These are phyloP conservation scores for Eruca vesicaria DNA, from an alignment of 441 rosid species.

Conservation along the genomic window DNA sequence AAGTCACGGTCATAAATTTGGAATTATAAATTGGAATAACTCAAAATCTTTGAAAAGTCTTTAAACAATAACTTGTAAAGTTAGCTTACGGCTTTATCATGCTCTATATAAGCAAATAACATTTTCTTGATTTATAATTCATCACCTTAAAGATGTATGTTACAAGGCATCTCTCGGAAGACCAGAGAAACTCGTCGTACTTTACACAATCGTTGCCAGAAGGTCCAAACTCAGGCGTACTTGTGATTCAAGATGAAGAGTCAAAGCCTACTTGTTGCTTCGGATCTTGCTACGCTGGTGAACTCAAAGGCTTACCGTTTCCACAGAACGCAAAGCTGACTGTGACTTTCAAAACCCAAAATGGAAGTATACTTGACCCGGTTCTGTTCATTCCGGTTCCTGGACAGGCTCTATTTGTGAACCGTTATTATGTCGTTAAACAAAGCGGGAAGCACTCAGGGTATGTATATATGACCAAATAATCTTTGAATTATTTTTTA, in stretches of 20 bases:
- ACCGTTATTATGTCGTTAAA: conserved; percentile 47
- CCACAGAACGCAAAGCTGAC: conserved; percentile 45
- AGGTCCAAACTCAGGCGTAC: conserved; percentile 54
- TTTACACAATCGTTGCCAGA: conserved; percentile 36
- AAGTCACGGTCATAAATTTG: too few species aligned
- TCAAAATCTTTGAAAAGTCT: conserved; percentile 10
- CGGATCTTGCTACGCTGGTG: conserved; percentile 34
- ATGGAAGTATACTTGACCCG: neutral
- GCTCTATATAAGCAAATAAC: neutral
- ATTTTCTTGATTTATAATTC: neutral
- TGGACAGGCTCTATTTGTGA: conserved; percentile 47
- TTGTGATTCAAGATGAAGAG: conserved; percentile 60
- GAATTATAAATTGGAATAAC: neutral
- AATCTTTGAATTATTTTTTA: too few species aligned
- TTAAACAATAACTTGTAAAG: neutral
- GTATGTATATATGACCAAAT: neutral
- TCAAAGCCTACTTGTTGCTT: conserved; percentile 49
- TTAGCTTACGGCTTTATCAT: neutral
- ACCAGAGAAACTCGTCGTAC: conserved; percentile 14
- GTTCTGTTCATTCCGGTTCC: conserved; percentile 50
- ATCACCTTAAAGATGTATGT: conserved; percentile 42
- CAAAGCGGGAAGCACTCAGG: conserved; percentile 50
- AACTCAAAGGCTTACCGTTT: conserved; percentile 47
- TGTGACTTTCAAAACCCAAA: conserved; percentile 15
- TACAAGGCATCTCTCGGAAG: conserved; percentile 55